Conservation (phyloP, 2,329 filamentous ascomycete genomes). For the Akanthomyces uredinophilus region DNA sequence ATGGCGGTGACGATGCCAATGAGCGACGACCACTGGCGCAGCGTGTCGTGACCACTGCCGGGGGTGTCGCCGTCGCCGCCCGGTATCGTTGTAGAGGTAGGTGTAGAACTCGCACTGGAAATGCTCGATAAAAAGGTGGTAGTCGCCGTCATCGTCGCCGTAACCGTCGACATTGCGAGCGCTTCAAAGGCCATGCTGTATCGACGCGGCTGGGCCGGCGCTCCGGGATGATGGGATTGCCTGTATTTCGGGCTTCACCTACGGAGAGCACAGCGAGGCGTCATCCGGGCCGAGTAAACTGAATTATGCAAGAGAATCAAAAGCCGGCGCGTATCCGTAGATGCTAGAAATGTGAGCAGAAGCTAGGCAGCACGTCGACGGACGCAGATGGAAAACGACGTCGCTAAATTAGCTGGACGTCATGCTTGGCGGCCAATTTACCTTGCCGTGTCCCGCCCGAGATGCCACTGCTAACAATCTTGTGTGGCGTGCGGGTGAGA, state of each 20-base stretch:
- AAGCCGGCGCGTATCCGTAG: not conserved
- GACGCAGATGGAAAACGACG: not conserved
- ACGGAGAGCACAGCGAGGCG: not conserved
- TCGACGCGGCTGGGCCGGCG: not conserved
- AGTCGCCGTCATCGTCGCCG: not conserved
- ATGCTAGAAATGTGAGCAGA: not conserved
- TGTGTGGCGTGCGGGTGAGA: not conserved
- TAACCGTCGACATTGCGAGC: not conserved
- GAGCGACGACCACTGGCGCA: slow-evolving; percentile 79
- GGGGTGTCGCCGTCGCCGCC: slow-evolving; percentile 16
- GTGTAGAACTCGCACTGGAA: not conserved
- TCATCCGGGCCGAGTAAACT: not conserved
- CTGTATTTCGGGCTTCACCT: not conserved
- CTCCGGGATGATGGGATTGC: not conserved
- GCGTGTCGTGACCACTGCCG: slow-evolving; percentile 39
- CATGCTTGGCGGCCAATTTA: not conserved
- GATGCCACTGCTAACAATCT: not conserved
- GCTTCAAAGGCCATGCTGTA: not conserved
- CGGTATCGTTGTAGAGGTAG: slow-evolving; percentile 12
- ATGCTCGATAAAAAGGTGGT: not conserved
- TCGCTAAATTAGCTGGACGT: slow-evolving; percentile 5
- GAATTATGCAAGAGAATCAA: not conserved
- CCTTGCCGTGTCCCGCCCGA: not conserved
- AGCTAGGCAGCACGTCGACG: not conserved
- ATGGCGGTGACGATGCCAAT: slow-evolving; percentile 95